Evolutionary conservation across 768 basidiomycete genomes (phyloP).

Genomic region (Serendipita sp.): DNA sequence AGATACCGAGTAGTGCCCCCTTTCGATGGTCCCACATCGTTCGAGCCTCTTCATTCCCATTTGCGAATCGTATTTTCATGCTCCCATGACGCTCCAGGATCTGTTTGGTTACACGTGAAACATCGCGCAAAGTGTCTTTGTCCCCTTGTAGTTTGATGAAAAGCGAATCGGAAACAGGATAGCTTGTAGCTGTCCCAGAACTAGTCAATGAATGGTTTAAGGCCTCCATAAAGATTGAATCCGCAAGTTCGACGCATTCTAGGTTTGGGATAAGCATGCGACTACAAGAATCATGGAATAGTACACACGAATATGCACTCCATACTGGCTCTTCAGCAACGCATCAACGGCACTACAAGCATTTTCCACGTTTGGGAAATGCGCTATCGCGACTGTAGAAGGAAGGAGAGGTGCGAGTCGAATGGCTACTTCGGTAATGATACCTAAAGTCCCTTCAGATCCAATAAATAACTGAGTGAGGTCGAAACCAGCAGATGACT

Average conservation of each 20-base stretch:
- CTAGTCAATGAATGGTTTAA: conserved; percentile 15
- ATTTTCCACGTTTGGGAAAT: conserved; percentile 24
- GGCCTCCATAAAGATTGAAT: conserved; percentile 19
- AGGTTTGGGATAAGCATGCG: background rate
- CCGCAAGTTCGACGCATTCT: conserved; percentile 29
- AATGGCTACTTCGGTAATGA: conserved; percentile 25
- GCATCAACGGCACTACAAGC: conserved; percentile 25
- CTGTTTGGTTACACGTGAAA: conserved; percentile 17
- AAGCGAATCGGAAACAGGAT: conserved; percentile 20
- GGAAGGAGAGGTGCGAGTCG: conserved; percentile 27
- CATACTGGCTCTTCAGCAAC: conserved; percentile 19
- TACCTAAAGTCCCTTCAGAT: conserved; percentile 29
- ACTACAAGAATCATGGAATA: background rate
- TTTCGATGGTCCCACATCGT: conserved; percentile 25
- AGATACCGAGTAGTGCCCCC: conserved; percentile 23
- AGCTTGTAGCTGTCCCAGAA: conserved; percentile 11
- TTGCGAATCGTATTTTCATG: conserved; percentile 21
- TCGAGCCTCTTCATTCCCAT: conserved; percentile 20
- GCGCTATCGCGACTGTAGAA: conserved; percentile 26
- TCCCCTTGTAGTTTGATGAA: conserved; percentile 30
- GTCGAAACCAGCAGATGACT: conserved; percentile 28
- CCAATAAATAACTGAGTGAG: conserved; percentile 26
- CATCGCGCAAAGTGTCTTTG: conserved; percentile 19
- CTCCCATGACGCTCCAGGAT: conserved; percentile 23
- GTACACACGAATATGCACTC: conserved; percentile 20